Conservation (phyloP, 768 basidiomycete species). For the Lactifluus subvellereus region DNA sequence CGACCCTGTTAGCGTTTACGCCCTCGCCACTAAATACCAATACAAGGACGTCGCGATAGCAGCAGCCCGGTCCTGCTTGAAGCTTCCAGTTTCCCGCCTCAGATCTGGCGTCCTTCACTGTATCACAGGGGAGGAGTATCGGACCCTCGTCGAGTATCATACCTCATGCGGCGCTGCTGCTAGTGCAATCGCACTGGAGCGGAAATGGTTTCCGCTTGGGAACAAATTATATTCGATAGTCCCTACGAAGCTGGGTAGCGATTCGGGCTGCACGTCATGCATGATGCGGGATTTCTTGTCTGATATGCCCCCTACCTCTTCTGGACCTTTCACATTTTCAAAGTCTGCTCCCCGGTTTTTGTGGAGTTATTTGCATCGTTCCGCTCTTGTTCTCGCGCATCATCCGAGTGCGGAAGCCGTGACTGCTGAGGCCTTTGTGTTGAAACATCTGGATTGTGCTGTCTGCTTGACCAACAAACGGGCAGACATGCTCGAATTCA, state of each 20-base stretch:
- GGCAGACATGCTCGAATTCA: slow-evolving; percentile 4
- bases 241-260: too few relatives aligned
- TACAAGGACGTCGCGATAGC: neutral
- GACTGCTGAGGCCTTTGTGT: neutral
- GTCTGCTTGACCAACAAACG: neutral
- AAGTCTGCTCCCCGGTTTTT: slow-evolving; percentile 4
- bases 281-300: too few relatives aligned
- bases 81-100: neutral
- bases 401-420: slow-evolving; percentile 1
- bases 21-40: slow-evolving; percentile 1
- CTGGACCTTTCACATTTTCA: too few relatives aligned
- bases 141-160: neutral
- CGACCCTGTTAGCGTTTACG: slow-evolving; percentile 18
- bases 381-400: slow-evolving; percentile 8
- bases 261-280: too few relatives aligned
- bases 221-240: too few relatives aligned
- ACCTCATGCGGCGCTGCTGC: neutral
- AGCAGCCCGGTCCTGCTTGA: slow-evolving; percentile 6
- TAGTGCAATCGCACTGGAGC: neutral
- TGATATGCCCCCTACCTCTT: too few relatives aligned
- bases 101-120: neutral
- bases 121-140: neutral
- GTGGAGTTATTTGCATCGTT: slow-evolving; percentile 13
- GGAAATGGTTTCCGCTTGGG: neutral
- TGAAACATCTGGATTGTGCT: neutral